These are phyloP conservation scores for Aspergillus sp. DNA, from an alignment of 2,329 filamentous ascomycete genomes.

Conservation along the genomic window DNA sequence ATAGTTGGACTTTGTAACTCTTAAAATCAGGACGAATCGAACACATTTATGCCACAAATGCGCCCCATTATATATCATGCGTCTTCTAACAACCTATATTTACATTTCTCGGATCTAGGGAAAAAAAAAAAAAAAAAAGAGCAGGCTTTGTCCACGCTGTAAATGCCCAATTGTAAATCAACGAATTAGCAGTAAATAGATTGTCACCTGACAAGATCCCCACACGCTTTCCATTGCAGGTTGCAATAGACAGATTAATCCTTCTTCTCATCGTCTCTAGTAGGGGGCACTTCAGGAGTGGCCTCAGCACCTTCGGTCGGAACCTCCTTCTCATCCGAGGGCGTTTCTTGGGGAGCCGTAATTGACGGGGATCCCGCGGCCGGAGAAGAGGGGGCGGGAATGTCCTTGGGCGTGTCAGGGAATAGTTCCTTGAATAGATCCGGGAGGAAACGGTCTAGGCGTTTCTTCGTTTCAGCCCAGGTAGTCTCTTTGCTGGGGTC, in stretches of 20 bases:
- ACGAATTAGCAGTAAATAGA: neutral
- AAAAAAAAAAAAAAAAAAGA: neutral
- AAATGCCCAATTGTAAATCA: conserved; percentile 21
- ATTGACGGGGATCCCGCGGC: conserved; percentile 27
- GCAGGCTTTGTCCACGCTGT: conserved; percentile 17
- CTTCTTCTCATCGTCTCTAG: conserved; percentile 1
- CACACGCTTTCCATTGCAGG: neutral
- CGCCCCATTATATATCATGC: neutral
- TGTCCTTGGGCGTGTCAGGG: conserved; percentile 43
- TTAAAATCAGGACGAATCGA: neutral
- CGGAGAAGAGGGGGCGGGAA: conserved; percentile 16
- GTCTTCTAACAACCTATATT: conserved; percentile 9
- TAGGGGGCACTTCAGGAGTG: neutral
- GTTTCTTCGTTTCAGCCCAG: conserved; percentile 65
- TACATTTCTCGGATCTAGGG: conserved; percentile 7
- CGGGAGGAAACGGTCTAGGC: conserved; percentile 64
- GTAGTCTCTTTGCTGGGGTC: conserved; percentile 57
- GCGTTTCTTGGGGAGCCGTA: conserved; percentile 12
- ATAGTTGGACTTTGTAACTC: neutral
- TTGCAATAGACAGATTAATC: conserved; percentile 1
- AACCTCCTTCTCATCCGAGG: conserved; percentile 22
- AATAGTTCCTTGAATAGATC: conserved; percentile 64
- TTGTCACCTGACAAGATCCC: neutral
- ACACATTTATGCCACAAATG: neutral
- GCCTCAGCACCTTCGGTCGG: neutral